Base-by-base conservation (phyloP, 768 basidiomycete species). In the Multifurca ochricompacta region DNA sequence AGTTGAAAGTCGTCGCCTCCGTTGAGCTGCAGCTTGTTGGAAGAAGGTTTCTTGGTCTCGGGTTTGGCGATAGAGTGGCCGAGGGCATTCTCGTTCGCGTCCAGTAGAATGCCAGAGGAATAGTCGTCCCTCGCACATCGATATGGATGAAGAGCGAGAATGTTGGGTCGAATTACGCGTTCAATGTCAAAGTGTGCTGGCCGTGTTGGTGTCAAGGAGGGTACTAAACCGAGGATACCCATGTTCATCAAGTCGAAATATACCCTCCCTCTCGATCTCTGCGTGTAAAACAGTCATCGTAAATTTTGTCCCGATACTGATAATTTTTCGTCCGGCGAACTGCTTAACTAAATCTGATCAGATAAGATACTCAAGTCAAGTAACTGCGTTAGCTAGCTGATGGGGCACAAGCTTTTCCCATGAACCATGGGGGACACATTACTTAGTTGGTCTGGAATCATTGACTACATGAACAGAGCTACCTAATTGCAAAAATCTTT, bases 51-150 rank as follows among this genome's bases (percentile, higher is more conserved):
- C 30, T 39, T 28, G n/a, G n/a, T n/a, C 13, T 52, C 25, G 13
- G 34, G 21, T 2, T 10, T 8, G 35, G 52, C 14, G 34, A 97
- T 85, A 2, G 89, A 84, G 65, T 90, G 89, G 0, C 96, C 95
- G 32, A 93, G 76, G 0, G 95, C 80, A 67, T 99, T 98, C 73
- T 99, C 96, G 70, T 99, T 99, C 13, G 96, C 96, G 62, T 99
- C 96, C 19, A 99, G 80, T 25, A 99, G 80, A 63, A 97, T 85
- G 21, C 94, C 94, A 2, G 80, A 73, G 44, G 83, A 81, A 71
- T 96, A 99, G 72, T 99, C 95, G 64, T 99, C 95, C 43, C 96
- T 77, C 1, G 96, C 96, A 63, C 93, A 97, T 28, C 94, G 83
- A 70, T 99, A 98, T 0, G 96, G 96, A 44, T 84, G 82, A 13